Evolutionary conservation across 306 rosid genomes (phyloP), one percentile per base, ranked within the genome.

Genomic region (Fagus sylvatica): DNA sequence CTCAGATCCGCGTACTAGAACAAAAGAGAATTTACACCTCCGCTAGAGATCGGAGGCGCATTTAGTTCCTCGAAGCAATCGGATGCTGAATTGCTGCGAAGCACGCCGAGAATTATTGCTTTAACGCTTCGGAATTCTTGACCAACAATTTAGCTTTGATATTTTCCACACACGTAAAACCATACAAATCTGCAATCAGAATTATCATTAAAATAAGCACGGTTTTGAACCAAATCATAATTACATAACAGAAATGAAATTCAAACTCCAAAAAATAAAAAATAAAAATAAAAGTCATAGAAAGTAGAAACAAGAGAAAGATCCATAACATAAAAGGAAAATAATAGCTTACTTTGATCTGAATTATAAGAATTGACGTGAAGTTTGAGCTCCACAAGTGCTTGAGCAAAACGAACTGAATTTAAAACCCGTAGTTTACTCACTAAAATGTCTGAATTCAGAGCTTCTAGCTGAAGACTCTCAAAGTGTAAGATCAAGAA

Each of bases 11-110:
- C 36, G 42, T 70, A 36, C 69, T 78, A 19, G 22, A 46, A n/a
- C 28, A 78, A 53, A 76, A 65, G 17, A 48, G 54, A 51, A 33
- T 70, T 48, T 74, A 60, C 28, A 71, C 79, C 76, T 75, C 62
- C 74, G 32, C 13, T 55, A 66, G 65, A 81, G 93, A 88, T 89
- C 88, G 75, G 83, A 84, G 83, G 84, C 83, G 74, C 89, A 88
- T 87, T 85, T 79, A 71, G 54, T 87, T 66, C 76, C 61, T 76
- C 69, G 7, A 33, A 72, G 54, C 42, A 79, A 80, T 73, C 49
- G 49, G 1, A 37, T 17, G 17, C 17, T 9, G 39, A 60, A 60
- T 12, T 60, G 16, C 40, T 60, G 39, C 10, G 40, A 30, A 60
- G 39, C 67, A 60, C 67, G n/a, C n/a, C 39, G 39, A 60, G 40